Conservation (phyloP, 1,284 basidiomycete species). For the Leccinum proximum region DNA sequence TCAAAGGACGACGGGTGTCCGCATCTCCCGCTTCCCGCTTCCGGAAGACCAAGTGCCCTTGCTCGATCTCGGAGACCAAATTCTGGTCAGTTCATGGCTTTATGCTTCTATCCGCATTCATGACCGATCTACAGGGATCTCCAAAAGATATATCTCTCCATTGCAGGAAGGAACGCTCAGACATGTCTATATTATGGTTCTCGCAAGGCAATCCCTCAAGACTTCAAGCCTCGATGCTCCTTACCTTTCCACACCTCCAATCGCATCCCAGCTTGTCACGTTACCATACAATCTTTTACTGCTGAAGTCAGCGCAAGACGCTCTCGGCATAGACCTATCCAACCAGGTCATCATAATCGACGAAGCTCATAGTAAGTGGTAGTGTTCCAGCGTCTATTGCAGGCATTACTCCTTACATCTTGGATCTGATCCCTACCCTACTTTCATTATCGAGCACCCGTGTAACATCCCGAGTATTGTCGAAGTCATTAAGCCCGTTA, state of each 20-base stretch:
- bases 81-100: conserved; percentile 56
- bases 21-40: conserved; percentile 63
- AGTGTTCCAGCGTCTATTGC: not conserved
- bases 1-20: conserved; percentile 70
- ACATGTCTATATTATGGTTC: conserved; percentile 96
- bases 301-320: conserved; percentile 82
- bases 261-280: conserved; percentile 67
- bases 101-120: conserved; percentile 3
- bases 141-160: conserved; percentile 93
- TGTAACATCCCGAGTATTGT: conserved; percentile 58
- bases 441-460: conserved; percentile 82
- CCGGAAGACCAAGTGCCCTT: conserved; percentile 67
- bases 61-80: conserved; percentile 88
- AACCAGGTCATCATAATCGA: conserved; percentile 91
- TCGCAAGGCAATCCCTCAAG: conserved; percentile 82
- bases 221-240: conserved; percentile 28
- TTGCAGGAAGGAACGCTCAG: conserved; percentile 59
- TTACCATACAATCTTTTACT: conserved; percentile 94
- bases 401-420: conserved; percentile 43
- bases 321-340: conserved; percentile 81
- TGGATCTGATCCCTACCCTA: conserved; percentile 86
- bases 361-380: conserved; percentile 88
- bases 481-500: conserved; percentile 75
- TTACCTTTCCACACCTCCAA: not conserved
- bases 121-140: conserved; percentile 51